Conservation (phyloP, 108 stramenopile genomes). For the Discostella pseudostelligera region DNA sequence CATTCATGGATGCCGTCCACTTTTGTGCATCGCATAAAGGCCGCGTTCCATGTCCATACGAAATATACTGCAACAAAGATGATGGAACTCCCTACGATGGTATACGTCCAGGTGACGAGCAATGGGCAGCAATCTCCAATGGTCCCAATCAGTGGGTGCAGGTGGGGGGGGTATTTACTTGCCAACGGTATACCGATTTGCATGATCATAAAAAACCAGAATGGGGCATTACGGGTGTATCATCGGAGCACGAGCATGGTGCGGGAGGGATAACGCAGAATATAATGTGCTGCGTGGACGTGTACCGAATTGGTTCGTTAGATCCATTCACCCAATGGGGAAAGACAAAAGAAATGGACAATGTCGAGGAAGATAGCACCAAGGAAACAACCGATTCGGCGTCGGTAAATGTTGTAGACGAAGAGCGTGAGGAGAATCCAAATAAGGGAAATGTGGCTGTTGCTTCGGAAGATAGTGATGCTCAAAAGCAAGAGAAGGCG, state of each 20-base stretch:
- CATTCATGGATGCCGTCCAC: constrained; percentile 35
- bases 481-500: constrained; percentile 35
- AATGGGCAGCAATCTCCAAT: constrained; percentile 40
- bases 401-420: constrained; percentile 3
- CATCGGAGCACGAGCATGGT: constrained; percentile 33
- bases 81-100: constrained; percentile 18
- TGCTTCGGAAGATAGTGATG: constrained; percentile 17
- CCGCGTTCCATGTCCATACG: constrained; percentile 39
- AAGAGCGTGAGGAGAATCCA: constrained; percentile 12
- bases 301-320: constrained; percentile 17
- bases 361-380: constrained; percentile 15
- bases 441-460: constrained; percentile 22
- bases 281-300: constrained; percentile 35
- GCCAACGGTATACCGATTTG: constrained; percentile 32
- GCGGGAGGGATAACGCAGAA: constrained; percentile 46
- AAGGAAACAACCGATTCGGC: constrained; percentile 13
- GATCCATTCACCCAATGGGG: constrained; percentile 28
- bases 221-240: constrained; percentile 37
- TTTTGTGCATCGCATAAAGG: constrained; percentile 29
- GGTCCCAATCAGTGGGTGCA: constrained; percentile 41
- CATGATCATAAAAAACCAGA: constrained; percentile 23
- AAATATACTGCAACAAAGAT: constrained; percentile 37
- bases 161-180: constrained; percentile 27
- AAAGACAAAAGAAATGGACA: constrained; percentile 9
- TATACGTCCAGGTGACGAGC: constrained; percentile 26